phyloP scores from a whole-genome alignment of 163 green algal genomes.

The Picocystis sp. region DNA sequence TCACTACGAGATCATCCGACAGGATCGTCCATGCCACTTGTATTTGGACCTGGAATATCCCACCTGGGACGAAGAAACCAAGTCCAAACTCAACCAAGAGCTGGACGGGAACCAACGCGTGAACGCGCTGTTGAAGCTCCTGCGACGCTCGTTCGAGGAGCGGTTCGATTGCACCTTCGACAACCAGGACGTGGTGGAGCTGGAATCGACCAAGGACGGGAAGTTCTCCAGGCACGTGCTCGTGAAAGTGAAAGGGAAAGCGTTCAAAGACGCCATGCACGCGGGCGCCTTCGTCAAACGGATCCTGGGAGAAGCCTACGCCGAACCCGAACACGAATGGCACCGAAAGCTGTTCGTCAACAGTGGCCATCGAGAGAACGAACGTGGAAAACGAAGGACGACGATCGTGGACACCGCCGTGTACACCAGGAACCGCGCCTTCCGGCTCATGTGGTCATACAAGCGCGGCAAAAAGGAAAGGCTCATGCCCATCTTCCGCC shows the following conservation, averaged over 20 bases:
- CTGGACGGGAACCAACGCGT: background rate
- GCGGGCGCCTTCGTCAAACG: background rate
- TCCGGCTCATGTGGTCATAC: constrained; percentile 42
- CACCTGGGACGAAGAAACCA: background rate
- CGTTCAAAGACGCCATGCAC: background rate
- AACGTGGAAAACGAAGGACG: background rate
- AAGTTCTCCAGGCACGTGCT: constrained; percentile 9
- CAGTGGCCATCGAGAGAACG: too few species aligned
- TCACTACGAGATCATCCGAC: constrained; percentile 4
- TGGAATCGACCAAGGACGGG: background rate
- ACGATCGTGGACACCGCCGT: constrained; percentile 52
- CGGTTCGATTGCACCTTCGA: background rate
- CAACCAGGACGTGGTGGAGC: constrained; percentile 3
- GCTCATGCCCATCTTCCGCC: constrained; percentile 34
- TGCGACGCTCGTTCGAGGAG: background rate
- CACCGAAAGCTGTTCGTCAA: too few species aligned
- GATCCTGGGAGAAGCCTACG: background rate
- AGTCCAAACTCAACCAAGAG: background rate
- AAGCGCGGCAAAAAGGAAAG: constrained; percentile 55
- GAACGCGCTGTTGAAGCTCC: background rate
- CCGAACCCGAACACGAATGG: too few species aligned
- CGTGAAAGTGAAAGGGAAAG: background rate
- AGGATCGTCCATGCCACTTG: background rate
- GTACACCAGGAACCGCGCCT: constrained; percentile 62
- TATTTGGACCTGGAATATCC: constrained; percentile 4